Base-by-base conservation (phyloP, 495 filamentous ascomycete genomes). In the Ascobolus immersus region DNA sequence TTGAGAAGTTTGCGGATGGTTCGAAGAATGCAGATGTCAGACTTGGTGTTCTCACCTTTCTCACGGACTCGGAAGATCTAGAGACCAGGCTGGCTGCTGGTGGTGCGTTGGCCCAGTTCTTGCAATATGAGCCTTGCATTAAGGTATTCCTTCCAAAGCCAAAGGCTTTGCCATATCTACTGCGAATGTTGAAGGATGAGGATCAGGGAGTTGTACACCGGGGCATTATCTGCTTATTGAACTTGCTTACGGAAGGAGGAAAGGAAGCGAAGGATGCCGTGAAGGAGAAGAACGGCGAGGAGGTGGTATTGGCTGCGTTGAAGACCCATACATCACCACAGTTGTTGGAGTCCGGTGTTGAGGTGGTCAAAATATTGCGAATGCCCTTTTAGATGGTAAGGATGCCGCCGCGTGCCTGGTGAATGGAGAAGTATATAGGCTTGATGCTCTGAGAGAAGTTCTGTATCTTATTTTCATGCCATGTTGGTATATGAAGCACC, bases 101-200 rank as follows among this genome's bases (percentile, higher is more conserved):
- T 7, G 86, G 86, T 0, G 84, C 77, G 0, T 47, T 96, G 33
- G 86, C 86, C 10, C 73, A 72, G 56, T 47, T 96, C 37, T 77
- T 77, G 0, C 69, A 71, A 31, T 81, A 67, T 42, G 77, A 84
- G 39, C 62, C 58, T 1, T 69, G 71, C 0, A 72, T 82, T 11
- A 57, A 65, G 19, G 71, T 60, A 2, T 57, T 93, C 17, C 39
- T 84, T 38, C 64, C 64, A 24, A 59, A 67, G 27, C 64, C 80
- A 17, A 56, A 71, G 9, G 77, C 78, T 0, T 58, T 77, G 5
- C 61, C 69, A 33, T 60, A 77, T 22, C 42, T 94, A 13, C 49
- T 96, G 26, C 63, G 59, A 0, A 49, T 93, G 29, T 89, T 79
- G 44, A 50, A 56, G 21, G 82, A 92, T 39, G 70, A 76, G 11